These are phyloP conservation scores for Candida arabinofermentans DNA, from an alignment of 805 yeast genomes.

Conservation along the genomic window DNA sequence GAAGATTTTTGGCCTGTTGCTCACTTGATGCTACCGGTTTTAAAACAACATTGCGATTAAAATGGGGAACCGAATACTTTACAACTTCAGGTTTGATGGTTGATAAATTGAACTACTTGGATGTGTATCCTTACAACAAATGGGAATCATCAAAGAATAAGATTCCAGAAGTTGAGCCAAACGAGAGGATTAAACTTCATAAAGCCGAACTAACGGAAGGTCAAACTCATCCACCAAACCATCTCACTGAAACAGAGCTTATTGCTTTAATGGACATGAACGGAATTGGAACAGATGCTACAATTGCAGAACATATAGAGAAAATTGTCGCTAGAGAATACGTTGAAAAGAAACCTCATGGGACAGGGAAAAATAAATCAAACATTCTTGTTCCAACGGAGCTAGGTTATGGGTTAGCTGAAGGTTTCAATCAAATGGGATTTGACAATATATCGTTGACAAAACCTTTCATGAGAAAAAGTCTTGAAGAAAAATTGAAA, in stretches of 20 bases:
- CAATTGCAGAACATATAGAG: constrained; percentile 96
- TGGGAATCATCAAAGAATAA: constrained; percentile 64
- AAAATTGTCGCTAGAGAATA: constrained; percentile 70
- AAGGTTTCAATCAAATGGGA: constrained; percentile 79
- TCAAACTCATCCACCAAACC: constrained; percentile 73
- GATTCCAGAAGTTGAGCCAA: constrained; percentile 59
- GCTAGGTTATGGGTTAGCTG: constrained; percentile 81
- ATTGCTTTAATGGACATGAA: constrained; percentile 93
- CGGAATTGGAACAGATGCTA: constrained; percentile 98
- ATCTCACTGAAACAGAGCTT: constrained; percentile 87
- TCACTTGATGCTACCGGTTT: constrained; percentile 86
- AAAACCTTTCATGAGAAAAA: constrained; percentile 82
- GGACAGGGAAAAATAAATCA: constrained; percentile 34
- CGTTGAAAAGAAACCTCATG: constrained; percentile 41
- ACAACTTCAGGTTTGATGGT: constrained; percentile 72
- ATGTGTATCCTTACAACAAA: constrained; percentile 69
- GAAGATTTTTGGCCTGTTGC: constrained; percentile 89
- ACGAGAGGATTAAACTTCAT: constrained; percentile 53
- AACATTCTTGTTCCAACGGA: constrained; percentile 67
- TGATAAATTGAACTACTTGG: constrained; percentile 68
- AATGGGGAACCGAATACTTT: constrained; percentile 80
- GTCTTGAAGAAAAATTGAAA: constrained; percentile 63
- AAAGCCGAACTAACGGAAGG: constrained; percentile 66
- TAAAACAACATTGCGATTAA: constrained; percentile 53
- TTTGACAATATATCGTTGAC: constrained; percentile 70